Percentiles rank a stretch among this genome's conserved stretches.
Conservation (phyloP, 352 stramenopile species). For the Pythium insidiosum region DNA sequence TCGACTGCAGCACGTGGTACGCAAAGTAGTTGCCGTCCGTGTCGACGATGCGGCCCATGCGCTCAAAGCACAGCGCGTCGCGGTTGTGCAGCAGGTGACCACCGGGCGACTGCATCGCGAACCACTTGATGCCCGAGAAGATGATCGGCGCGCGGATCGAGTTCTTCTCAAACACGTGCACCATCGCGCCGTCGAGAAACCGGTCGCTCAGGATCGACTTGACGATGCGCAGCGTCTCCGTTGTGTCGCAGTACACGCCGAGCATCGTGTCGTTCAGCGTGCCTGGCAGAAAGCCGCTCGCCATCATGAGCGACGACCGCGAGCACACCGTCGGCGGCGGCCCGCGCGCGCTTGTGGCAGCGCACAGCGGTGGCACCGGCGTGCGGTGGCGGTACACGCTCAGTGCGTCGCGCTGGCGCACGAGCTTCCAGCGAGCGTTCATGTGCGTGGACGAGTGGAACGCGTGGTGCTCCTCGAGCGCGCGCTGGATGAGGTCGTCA, state of each 20-base stretch:
- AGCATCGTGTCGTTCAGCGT: constrained; percentile 48
- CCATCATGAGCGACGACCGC: constrained; percentile 34
- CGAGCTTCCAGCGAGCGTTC: constrained; percentile 39
- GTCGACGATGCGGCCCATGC: constrained; percentile 56
- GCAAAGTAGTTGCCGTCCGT: constrained; percentile 41
- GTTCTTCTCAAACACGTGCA: constrained; percentile 52
- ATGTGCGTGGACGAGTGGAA: constrained; percentile 33
- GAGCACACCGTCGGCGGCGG: constrained; percentile 1
- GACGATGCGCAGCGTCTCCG: constrained; percentile 38
- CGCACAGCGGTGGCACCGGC: constrained; percentile 8
- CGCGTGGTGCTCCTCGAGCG: constrained; percentile 39
- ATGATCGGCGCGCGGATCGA: constrained; percentile 30
- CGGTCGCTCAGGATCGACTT: constrained; percentile 35
- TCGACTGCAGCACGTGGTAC: constrained; percentile 49
- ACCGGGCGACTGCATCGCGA: constrained; percentile 34
- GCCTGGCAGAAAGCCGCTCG: constrained; percentile 44
- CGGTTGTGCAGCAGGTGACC: constrained; percentile 45
- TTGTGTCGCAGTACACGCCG: constrained; percentile 39
- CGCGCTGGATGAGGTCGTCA: constrained; percentile 50
- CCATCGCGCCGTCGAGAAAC: constrained; percentile 42
- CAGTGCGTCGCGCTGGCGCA: constrained; percentile 44
- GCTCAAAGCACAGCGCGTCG: constrained; percentile 45
- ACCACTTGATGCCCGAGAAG: constrained; percentile 62
- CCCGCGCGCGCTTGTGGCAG: no score
- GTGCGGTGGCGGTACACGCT: constrained; percentile 41